Evolutionary conservation across 2,329 filamentous ascomycete genomes (phyloP).

Genomic region (Cordyceps javanica): DNA sequence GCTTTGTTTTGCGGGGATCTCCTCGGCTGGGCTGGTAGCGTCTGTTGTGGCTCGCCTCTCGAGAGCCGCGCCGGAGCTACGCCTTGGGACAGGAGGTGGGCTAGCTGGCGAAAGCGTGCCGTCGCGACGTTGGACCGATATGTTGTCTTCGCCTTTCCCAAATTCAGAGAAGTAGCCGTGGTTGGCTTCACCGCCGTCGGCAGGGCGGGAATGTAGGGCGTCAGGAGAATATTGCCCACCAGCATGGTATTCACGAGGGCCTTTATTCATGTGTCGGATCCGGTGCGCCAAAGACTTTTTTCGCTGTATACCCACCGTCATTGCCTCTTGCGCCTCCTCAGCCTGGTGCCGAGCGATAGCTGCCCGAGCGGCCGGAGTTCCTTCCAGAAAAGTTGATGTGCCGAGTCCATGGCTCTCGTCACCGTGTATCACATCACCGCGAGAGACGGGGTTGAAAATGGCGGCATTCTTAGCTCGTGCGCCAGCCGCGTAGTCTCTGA

Average conservation of each 20-base stretch:
- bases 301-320: slow-evolving; percentile 60
- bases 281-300: slow-evolving; percentile 95
- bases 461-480: slow-evolving; percentile 29
- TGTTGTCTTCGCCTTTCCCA: slow-evolving; percentile 47
- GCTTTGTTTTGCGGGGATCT: slow-evolving; percentile 39
- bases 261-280: slow-evolving; percentile 75
- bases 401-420: slow-evolving; percentile 78
- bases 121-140: slow-evolving; percentile 37
- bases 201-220: slow-evolving; percentile 27
- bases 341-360: slow-evolving; percentile 72
- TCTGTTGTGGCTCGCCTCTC: slow-evolving; percentile 63
- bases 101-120: slow-evolving; percentile 46
- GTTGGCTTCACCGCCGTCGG: slow-evolving; percentile 43
- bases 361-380: slow-evolving; percentile 76
- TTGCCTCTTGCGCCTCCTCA: slow-evolving; percentile 56
- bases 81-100: slow-evolving; percentile 43
- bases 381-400: slow-evolving; percentile 92
- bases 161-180: slow-evolving; percentile 77
- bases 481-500: slow-evolving; percentile 65
- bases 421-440: slow-evolving; percentile 72
- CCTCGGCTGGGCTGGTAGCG: slow-evolving; percentile 33
- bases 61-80: slow-evolving; percentile 37
- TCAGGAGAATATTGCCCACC: slow-evolving; percentile 44
- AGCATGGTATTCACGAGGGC: slow-evolving; percentile 53
- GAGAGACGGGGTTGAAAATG: slow-evolving; percentile 62